Evolutionary conservation across 345 rosid species (phyloP), one percentile per base, ranked within the genome.

Genomic region (Fremontodendron californicum): DNA sequence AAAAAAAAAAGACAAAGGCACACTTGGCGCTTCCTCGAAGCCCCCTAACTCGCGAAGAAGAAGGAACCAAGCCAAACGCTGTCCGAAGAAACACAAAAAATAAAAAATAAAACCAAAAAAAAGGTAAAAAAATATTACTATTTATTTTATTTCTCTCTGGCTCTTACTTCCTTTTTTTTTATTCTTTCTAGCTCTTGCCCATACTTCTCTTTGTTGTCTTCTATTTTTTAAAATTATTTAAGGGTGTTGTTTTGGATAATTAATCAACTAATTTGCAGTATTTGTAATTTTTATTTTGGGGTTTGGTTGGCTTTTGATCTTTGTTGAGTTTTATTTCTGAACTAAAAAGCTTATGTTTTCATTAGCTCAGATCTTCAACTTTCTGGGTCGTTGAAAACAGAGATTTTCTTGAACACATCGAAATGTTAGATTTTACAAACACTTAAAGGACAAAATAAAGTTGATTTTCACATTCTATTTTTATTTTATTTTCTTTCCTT

Each of bases 1-100:
- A 23, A 35, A 13, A 21, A 48, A 31, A 2, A 48, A 52, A 2
- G 54, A 45, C 13, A 25, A 21, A 52, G 42, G 13, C 86, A 84
- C 89, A 87, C 89, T 77, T 89, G 90, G 85, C 90, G 78, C 78
- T 31, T 55, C 70, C 49, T 46, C 39, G 66, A 77, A 58, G 78
- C 71, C 68, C 68, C 58, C 82, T 74, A 55, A 52, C 23, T 33
- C 46, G 74, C 81, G 37, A 78, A 52, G 82, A 37, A 62, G 81
- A 49, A 74, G 82, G 74, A 76, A 13, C 21, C 58, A 52, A 52
- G 19, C 58, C 31, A 63, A 45, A 40, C 63, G 37, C 73, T 68
- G 54, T 68, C 63, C 64, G 58, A 72, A 76, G 70, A 43, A 31
- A 60, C 13, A 40, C 40, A 33, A 37, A 51, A 27, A 21, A n/a